Conservation (phyloP, 2,329 filamentous ascomycete genomes). For the Graphium sp. region DNA sequence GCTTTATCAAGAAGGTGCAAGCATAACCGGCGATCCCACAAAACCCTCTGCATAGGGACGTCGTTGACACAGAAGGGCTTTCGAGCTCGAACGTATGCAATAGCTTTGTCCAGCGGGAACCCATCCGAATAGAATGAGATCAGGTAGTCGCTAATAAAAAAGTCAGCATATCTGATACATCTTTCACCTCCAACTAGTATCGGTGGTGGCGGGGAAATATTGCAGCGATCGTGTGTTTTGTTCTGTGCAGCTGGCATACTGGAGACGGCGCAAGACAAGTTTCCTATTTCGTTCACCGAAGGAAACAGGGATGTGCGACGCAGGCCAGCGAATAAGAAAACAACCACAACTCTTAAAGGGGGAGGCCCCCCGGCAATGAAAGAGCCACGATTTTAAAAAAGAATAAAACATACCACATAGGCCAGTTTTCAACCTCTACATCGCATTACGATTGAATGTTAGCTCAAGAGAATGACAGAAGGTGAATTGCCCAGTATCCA, state of each 20-base stretch:
- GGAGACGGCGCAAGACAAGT: too few species aligned
- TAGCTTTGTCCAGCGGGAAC: slow-evolving; percentile 91
- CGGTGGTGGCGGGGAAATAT: background rate
- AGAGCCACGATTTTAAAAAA: slow-evolving; percentile 1
- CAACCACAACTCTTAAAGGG: too few species aligned
- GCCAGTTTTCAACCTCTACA: slow-evolving; percentile 81
- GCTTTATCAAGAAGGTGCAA: slow-evolving; percentile 78
- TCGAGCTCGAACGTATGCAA: slow-evolving; percentile 81
- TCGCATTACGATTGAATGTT: slow-evolving; percentile 2
- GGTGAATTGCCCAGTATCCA: slow-evolving; percentile 4
- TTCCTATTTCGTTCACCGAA: too few species aligned
- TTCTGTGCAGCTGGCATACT: too few species aligned
- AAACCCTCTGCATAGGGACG: slow-evolving; percentile 86
- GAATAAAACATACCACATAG: slow-evolving; percentile 47
- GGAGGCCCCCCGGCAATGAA: too few species aligned
- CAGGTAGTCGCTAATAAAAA: slow-evolving; percentile 53
- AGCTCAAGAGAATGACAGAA: slow-evolving; percentile 3
- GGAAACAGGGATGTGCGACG: too few species aligned
- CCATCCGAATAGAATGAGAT: slow-evolving; percentile 98
- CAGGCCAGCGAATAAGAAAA: too few species aligned
- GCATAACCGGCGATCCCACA: slow-evolving; percentile 91
- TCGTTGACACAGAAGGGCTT: slow-evolving; percentile 98
- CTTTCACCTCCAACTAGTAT: background rate
- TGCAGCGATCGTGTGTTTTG: too few species aligned
- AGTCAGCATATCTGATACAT: background rate